These are phyloP conservation scores for Chloranthus sessilifolius DNA, from an alignment of 164 flowering plant genomes.

Conservation along the genomic window DNA sequence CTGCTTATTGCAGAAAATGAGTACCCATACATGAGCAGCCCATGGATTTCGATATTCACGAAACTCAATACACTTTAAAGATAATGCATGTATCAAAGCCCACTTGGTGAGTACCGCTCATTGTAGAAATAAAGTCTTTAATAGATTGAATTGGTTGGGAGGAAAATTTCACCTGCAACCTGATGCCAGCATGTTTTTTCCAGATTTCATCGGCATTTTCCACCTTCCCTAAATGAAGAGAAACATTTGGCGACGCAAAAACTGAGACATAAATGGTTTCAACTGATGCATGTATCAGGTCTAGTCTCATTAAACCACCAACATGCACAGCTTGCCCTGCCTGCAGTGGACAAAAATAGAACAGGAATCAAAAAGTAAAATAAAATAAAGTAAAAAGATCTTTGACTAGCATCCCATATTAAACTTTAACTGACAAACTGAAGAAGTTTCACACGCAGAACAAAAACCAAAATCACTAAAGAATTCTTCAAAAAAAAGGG, in stretches of 20 bases:
- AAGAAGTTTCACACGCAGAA: too few species aligned
- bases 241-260: constrained; percentile 82
- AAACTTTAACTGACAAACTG: too few species aligned
- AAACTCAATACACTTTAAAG: too few species aligned
- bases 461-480: too few species aligned
- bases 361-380: constrained; percentile 4
- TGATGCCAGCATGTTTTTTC: constrained; percentile 72
- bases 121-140: too few species aligned
- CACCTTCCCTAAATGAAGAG: constrained; percentile 84
- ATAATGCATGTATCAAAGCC: too few species aligned
- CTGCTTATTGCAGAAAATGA: too few species aligned
- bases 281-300: constrained; percentile 70
- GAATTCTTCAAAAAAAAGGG: too few species aligned
- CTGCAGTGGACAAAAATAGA: constrained; percentile 31
- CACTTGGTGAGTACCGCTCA: too few species aligned
- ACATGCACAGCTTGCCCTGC: constrained; percentile 81
- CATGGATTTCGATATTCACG: too few species aligned
- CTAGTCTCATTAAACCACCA: constrained; percentile 81
- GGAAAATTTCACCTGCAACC: constrained; percentile 74
- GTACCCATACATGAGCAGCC: too few species aligned
- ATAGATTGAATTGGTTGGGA: too few species aligned
- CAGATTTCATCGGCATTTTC: constrained; percentile 89
- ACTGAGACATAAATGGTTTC: constrained; percentile 82
- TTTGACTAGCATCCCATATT: background rate
- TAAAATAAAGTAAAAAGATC: background rate